Percentiles rank a stretch among this genome's conserved stretches.
phyloP scores from a whole-genome alignment of 805 yeast genomes.

The Wickerhamomyces ciferrii region DNA sequence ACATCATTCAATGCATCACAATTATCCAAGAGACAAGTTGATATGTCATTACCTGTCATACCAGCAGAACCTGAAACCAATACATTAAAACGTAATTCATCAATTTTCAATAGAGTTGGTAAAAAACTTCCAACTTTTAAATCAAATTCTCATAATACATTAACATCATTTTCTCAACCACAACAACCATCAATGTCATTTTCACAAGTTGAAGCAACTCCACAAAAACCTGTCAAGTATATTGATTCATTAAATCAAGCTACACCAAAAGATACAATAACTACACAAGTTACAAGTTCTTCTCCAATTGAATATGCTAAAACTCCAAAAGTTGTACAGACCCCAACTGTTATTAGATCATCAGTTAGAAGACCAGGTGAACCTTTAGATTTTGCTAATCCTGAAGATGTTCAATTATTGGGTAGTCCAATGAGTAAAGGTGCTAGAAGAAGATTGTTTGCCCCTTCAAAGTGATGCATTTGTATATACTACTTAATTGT shows the following conservation, averaged over 20 bases:
- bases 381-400: constrained; percentile 11
- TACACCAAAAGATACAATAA: constrained; percentile 10
- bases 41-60: constrained; percentile 17
- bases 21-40: constrained; percentile 21
- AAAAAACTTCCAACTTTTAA: constrained; percentile 6
- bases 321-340: constrained; percentile 5
- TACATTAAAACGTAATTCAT: constrained; percentile 10
- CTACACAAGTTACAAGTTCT: constrained; percentile 1
- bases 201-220: constrained; percentile 24
- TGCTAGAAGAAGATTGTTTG: constrained; percentile 31
- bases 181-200: constrained; percentile 8
- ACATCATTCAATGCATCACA: constrained; percentile 19
- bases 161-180: not conserved
- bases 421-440: constrained; percentile 23
- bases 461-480: constrained; percentile 18
- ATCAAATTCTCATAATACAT: constrained; percentile 3
- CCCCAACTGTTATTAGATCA: constrained; percentile 18
- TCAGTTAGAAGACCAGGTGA: constrained; percentile 12
- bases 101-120: constrained; percentile 23
- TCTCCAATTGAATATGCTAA: constrained; percentile 10
- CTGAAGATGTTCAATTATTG: constrained; percentile 11
- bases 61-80: constrained; percentile 4
- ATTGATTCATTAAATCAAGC: constrained; percentile 8
- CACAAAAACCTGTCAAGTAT: constrained; percentile 16
- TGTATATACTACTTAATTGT: not conserved